Conservation (phyloP, 2,329 filamentous ascomycete genomes). For the Stagonosporopsis vannaccii region DNA sequence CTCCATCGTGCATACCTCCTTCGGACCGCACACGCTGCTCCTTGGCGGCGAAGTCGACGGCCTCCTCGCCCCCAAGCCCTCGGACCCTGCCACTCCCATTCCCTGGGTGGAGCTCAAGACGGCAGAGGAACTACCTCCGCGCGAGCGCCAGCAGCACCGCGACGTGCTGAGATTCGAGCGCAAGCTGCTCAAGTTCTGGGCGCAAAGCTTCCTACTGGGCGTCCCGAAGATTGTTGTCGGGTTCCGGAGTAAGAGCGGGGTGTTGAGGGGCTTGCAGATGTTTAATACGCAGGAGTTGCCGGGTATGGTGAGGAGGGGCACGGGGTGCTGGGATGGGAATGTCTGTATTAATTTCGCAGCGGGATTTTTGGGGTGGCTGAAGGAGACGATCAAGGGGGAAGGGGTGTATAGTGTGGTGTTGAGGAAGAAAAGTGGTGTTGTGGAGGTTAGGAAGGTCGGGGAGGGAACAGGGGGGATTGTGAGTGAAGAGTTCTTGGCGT, state of each 20-base stretch:
- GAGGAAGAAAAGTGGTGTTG: conserved; percentile 65
- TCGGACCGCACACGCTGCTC: conserved; percentile 77
- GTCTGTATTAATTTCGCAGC: conserved; percentile 91
- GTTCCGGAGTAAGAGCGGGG: conserved; percentile 77
- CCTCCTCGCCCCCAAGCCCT: conserved; percentile 52
- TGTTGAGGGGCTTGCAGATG: conserved; percentile 76
- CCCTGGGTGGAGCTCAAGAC: conserved; percentile 98
- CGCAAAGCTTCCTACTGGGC: conserved; percentile 91
- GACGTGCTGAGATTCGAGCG: conserved; percentile 81
- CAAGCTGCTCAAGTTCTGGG: conserved; percentile 95
- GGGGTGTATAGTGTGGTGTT: conserved; percentile 85
- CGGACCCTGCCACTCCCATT: conserved; percentile 55
- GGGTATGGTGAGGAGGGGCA: conserved; percentile 72
- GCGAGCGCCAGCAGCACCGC: conserved; percentile 60
- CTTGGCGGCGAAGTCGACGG: conserved; percentile 94
- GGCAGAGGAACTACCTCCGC: conserved; percentile 67
- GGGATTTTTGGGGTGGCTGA: conserved; percentile 77
- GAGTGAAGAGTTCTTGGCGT: conserved; percentile 78
- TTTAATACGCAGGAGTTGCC: conserved; percentile 83
- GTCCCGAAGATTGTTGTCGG: conserved; percentile 92
- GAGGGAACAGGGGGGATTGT: conserved; percentile 81
- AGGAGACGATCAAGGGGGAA: conserved; percentile 66
- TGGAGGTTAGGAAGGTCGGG: conserved; percentile 78
- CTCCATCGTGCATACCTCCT: conserved; percentile 87
- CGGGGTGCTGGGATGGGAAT: conserved; percentile 85